Evolutionary conservation across 1,284 basidiomycete genomes (phyloP).

Genomic region (Hemileia vastatrix): DNA sequence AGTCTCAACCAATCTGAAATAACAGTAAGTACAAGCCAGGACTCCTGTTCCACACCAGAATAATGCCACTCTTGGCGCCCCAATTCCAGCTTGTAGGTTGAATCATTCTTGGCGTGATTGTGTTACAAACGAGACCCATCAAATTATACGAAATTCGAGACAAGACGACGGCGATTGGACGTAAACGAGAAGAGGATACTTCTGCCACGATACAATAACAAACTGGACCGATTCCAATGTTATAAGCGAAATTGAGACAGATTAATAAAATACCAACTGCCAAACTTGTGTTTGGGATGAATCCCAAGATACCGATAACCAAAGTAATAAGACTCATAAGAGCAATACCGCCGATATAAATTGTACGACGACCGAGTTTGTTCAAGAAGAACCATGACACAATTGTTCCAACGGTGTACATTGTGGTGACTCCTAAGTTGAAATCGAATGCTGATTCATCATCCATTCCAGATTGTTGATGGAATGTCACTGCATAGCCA

Average conservation of each 20-base stretch:
- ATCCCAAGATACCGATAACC: conserved; percentile 49
- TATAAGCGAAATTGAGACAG: conserved; percentile 47
- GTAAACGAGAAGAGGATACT: conserved; percentile 48
- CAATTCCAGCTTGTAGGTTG: no score
- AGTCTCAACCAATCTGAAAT: no score
- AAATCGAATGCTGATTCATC: conserved; percentile 48
- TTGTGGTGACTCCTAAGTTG: conserved; percentile 44
- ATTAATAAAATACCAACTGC: conserved; percentile 48
- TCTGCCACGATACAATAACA: conserved; percentile 49
- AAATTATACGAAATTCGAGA: conserved; percentile 48
- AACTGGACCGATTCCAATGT: conserved; percentile 45
- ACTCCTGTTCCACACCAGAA: no score
- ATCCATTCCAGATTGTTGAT: no score
- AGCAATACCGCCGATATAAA: conserved; percentile 49
- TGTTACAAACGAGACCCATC: no score
- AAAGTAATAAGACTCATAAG: conserved; percentile 47
- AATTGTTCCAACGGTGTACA: conserved; percentile 46
- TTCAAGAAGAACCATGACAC: conserved; percentile 47
- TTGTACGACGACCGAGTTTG: conserved; percentile 46
- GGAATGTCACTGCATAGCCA: no score
- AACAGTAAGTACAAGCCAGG: no score
- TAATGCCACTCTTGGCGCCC: no score
- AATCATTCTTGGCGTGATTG: no score
- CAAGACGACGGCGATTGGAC: conserved; percentile 51
- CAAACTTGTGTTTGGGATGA: conserved; percentile 36